These are phyloP conservation scores for Parsonsia alboflavescens DNA, from an alignment of 257 asterid species.

Conservation along the genomic window DNA sequence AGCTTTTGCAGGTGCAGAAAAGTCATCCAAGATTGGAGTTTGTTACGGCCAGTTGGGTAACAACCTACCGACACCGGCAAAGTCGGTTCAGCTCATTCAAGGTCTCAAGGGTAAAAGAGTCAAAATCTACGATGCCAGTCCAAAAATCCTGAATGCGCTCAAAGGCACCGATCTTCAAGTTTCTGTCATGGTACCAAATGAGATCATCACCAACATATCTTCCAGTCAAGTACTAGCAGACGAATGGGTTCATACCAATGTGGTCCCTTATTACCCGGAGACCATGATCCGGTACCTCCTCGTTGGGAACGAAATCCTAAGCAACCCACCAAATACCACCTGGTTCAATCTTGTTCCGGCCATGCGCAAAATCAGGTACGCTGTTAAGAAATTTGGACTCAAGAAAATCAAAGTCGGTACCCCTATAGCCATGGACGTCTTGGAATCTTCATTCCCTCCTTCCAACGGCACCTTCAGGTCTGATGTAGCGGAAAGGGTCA, in stretches of 20 bases:
- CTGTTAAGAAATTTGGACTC: slow-evolving; percentile 53
- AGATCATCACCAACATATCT: slow-evolving; percentile 61
- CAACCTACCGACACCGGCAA: slow-evolving; percentile 56
- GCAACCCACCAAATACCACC: slow-evolving; percentile 63
- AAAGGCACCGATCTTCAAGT: slow-evolving; percentile 56
- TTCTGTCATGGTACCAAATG: slow-evolving; percentile 81
- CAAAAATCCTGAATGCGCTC: slow-evolving; percentile 58
- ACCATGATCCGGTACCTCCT: slow-evolving; percentile 84
- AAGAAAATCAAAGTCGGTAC: slow-evolving; percentile 68
- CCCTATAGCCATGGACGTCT: slow-evolving; percentile 69
- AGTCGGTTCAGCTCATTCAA: slow-evolving; percentile 50
- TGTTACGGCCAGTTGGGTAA: slow-evolving; percentile 95
- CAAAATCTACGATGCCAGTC: slow-evolving; percentile 74
- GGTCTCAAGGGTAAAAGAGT: slow-evolving; percentile 56
- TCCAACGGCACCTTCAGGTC: slow-evolving; percentile 71
- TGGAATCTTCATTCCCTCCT: slow-evolving; percentile 82
- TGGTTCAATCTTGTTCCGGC: slow-evolving; percentile 91
- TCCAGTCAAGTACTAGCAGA: slow-evolving; percentile 61
- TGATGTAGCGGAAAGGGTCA: slow-evolving; percentile 43
- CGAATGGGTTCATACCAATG: slow-evolving; percentile 63
- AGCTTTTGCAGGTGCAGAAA: slow-evolving; percentile 42
- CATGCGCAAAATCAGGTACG: slow-evolving; percentile 54
- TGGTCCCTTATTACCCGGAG: slow-evolving; percentile 58
- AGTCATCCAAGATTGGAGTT: slow-evolving; percentile 54
- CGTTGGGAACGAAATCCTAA: slow-evolving; percentile 81